Conservation (phyloP, 495 filamentous ascomycete genomes). For the Penicillium chermesinum region DNA sequence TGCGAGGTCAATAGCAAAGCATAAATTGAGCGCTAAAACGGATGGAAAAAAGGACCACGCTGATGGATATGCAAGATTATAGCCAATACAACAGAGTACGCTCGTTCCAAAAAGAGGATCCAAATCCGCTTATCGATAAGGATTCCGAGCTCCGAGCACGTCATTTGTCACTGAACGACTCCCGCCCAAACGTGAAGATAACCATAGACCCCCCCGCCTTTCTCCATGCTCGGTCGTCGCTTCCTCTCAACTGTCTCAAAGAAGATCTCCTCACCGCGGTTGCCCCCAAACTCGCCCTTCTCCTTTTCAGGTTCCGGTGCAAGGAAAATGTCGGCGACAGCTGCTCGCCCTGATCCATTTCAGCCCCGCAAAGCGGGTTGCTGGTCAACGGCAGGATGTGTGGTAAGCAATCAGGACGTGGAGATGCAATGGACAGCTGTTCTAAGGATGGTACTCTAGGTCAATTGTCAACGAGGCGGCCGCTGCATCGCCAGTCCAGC, state of each 20-base stretch:
- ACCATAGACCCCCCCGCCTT: background rate
- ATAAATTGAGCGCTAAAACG: no score
- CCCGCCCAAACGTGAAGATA: constrained; percentile 3
- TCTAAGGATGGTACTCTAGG: constrained; percentile 41
- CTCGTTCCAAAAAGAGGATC: background rate
- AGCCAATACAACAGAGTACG: background rate
- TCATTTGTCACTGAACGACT: constrained; percentile 6
- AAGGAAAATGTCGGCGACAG: constrained; percentile 42
- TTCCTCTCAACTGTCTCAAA: constrained; percentile 1
- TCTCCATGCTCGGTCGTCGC: constrained; percentile 11
- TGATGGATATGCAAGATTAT: background rate
- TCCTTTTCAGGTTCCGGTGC: constrained; percentile 16
- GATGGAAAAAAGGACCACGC: no score
- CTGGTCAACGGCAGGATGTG: constrained; percentile 83
- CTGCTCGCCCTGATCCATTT: constrained; percentile 47
- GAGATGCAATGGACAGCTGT: background rate
- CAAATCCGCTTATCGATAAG: background rate
- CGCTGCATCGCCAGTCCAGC: constrained; percentile 76
- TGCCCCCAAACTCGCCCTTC: constrained; percentile 4
- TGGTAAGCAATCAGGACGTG: constrained; percentile 52
- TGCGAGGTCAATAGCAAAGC: no score
- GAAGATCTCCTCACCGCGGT: background rate
- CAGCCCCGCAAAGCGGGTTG: constrained; percentile 73
- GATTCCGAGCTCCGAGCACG: constrained; percentile 20
- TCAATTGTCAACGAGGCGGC: constrained; percentile 93